phyloP scores from a whole-genome alignment of 305 asterid species.

The Nicotiana rustica region DNA sequence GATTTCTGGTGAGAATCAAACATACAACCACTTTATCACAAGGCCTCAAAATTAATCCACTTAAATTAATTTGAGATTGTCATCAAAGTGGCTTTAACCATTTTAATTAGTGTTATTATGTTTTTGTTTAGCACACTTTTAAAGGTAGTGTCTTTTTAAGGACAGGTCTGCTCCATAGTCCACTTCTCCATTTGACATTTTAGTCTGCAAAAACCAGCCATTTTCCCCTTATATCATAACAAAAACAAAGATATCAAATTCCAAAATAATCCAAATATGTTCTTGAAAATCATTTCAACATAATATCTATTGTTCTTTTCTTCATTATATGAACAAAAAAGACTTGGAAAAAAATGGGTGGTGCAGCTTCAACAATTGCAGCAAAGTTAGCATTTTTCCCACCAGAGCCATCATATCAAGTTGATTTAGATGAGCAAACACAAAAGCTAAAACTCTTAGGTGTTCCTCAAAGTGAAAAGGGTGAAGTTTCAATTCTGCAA shows the following conservation, averaged over 20 bases:
- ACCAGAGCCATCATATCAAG: constrained; percentile 81
- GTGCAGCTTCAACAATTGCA: constrained; percentile 92
- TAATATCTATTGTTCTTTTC: background rate
- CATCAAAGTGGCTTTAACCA: background rate
- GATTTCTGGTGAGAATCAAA: background rate
- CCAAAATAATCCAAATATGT: constrained; percentile 2
- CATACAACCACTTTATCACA: constrained; percentile 19
- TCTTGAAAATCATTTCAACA: background rate
- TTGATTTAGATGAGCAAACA: constrained; percentile 58
- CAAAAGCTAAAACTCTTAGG: constrained; percentile 82
- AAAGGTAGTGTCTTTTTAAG: constrained; percentile 5
- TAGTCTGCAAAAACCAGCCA: background rate
- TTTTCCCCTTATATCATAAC: background rate
- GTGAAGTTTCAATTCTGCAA: constrained; percentile 78
- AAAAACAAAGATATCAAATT: background rate
- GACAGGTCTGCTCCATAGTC: constrained; percentile 1
- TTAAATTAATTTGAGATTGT: constrained; percentile 12
- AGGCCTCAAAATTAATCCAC: constrained; percentile 1
- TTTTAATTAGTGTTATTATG: background rate
- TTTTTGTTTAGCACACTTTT: constrained; percentile 4
- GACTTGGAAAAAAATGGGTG: constrained; percentile 64
- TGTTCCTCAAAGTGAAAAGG: constrained; percentile 80
- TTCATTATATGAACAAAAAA: background rate
- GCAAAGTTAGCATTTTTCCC: constrained; percentile 96
- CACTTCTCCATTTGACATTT: constrained; percentile 23